Percentiles rank a stretch among this genome's conserved stretches.
phyloP scores from a whole-genome alignment of 139 green algal genomes.

The Micractinium conductrix region DNA sequence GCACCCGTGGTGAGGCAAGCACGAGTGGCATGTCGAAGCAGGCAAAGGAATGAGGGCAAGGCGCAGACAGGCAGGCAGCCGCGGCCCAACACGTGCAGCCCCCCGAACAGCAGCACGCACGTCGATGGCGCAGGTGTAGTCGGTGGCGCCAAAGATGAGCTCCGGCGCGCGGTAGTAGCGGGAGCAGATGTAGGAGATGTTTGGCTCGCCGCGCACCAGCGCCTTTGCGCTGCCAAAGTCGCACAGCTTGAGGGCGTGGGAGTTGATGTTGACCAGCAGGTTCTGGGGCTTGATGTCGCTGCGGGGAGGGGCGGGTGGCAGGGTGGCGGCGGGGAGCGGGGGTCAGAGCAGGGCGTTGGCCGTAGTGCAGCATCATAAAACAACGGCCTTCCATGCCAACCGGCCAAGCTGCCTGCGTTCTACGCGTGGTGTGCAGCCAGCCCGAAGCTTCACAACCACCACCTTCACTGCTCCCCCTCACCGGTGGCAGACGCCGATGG shows the following conservation, averaged over 20 bases:
- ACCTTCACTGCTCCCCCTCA: neutral
- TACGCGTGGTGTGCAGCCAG: neutral
- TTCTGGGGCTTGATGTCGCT: constrained; percentile 97
- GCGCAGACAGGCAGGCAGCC: neutral
- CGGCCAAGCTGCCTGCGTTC: neutral
- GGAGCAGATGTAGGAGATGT: constrained; percentile 99
- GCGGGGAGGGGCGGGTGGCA: neutral
- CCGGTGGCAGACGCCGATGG: constrained; percentile 89
- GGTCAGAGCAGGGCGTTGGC: no score
- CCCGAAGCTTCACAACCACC: neutral
- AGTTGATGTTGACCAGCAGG: constrained; percentile 92
- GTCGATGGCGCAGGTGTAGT: constrained; percentile 99
- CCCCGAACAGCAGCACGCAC: constrained; percentile 44
- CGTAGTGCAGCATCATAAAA: neutral
- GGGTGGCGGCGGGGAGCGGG: neutral
- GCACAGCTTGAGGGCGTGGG: constrained; percentile 97
- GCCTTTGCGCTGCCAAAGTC: constrained; percentile 99
- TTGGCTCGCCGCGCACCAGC: constrained; percentile 92
- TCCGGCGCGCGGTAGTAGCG: constrained; percentile 96
- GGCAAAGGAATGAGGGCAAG: neutral
- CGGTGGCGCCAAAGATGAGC: constrained; percentile 98
- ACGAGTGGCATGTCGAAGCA: neutral
- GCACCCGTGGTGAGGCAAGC: neutral
- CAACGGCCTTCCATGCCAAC: neutral
- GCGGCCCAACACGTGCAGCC: neutral